These are phyloP conservation scores for Albifimbria verrucaria DNA, from an alignment of 2,329 filamentous ascomycete genomes.

Conservation along the genomic window DNA sequence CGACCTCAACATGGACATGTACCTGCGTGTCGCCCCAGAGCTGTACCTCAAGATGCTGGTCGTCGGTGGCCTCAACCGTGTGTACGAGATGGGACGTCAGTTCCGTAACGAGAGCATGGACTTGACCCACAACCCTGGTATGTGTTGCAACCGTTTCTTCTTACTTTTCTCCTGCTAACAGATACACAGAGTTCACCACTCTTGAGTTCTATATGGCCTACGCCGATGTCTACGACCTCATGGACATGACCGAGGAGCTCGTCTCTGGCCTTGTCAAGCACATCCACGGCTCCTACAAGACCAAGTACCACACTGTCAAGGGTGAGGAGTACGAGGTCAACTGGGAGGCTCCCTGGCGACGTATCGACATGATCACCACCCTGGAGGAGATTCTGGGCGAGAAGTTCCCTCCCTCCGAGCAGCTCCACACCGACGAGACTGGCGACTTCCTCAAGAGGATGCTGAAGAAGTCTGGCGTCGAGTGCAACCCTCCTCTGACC, in stretches of 20 bases:
- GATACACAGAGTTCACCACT: constrained; percentile 78
- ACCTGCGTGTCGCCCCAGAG: constrained; percentile 91
- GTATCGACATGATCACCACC: constrained; percentile 84
- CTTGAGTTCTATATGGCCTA: constrained; percentile 98
- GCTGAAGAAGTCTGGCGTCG: constrained; percentile 85
- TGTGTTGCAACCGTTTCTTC: background rate
- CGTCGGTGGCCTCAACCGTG: constrained; percentile 88
- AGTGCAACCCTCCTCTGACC: constrained; percentile 86
- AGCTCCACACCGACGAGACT: constrained; percentile 86
- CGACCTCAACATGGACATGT: constrained; percentile 90
- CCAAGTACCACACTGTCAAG: constrained; percentile 79
- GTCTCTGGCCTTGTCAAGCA: constrained; percentile 87
- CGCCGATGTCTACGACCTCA: constrained; percentile 82
- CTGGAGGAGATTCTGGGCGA: constrained; percentile 87
- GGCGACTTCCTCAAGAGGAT: constrained; percentile 82
- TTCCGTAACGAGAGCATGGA: constrained; percentile 83
- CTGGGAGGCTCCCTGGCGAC: constrained; percentile 92
- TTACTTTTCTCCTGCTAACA: constrained; percentile 5
- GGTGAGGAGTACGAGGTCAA: constrained; percentile 89
- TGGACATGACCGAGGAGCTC: constrained; percentile 83
- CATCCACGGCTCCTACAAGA: constrained; percentile 80
- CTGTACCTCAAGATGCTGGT: constrained; percentile 95
- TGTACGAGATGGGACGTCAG: constrained; percentile 93
- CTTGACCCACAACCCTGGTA: constrained; percentile 75
- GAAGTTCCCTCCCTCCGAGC: constrained; percentile 86